Evolutionary conservation across 345 rosid species (phyloP), one percentile per base, ranked within the genome.

Genomic region (Brassica incana): DNA sequence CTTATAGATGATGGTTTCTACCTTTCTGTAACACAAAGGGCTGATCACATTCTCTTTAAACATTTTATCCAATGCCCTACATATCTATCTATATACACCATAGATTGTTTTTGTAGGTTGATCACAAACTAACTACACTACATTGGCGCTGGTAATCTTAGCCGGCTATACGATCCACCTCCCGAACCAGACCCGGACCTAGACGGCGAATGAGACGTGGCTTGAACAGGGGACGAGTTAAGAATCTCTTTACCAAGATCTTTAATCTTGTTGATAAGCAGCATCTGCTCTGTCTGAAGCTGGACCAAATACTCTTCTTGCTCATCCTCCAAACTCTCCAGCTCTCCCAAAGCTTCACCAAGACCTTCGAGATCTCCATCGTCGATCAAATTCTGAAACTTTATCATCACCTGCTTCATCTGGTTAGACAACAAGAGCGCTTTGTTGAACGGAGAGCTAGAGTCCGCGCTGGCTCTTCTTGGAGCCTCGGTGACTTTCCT

Each of bases 191-290:
- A 81, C 35, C 80, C 70, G 1, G 74, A 76, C 38, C 29, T 60
- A 4, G 84, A 58, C 6, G 71, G 77, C 2, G 76, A 75, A 64
- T 65, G 72, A 80, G 69, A 9, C 59, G 29, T 45, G 25, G 69
- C 59, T 76, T 76, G 80, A 65, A 45, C 77, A 10, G 94, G 85
- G 3, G 94, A 78, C 4, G 96, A 83, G 88, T 82, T 84, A 33
- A 85, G 69, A 8, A 95, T 84, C 83, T 95, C 99, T 61, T 88
- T 86, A 59, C 97, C 99, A 15, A 95, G 97, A 72, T 95, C 99
- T 80, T 89, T 88, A 73, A 95, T 88, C 90, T 95, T 95, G 83
- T 85, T 83, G 2, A 92, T 83, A 27, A 95, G 87, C 72, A 95
- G 86, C 83, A 35, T 87, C 76, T 90, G 99, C 87, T 95, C 99